These are phyloP conservation scores for Mercurialis annua DNA, from an alignment of 345 rosid genomes.

Conservation along the genomic window DNA sequence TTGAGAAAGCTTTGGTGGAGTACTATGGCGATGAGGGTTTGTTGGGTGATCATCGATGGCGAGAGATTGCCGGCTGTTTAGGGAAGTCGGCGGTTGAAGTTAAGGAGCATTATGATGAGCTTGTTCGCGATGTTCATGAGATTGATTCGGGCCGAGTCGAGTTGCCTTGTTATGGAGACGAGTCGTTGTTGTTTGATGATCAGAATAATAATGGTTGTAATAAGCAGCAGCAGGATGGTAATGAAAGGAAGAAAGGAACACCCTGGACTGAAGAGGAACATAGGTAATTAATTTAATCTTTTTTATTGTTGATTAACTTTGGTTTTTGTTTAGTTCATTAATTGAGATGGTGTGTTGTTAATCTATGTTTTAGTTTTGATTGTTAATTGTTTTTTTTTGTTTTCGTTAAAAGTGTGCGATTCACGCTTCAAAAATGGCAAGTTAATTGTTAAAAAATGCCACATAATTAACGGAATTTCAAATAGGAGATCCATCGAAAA, in stretches of 20 bases:
- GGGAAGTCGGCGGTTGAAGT: constrained; percentile 50
- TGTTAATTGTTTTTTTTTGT: background rate
- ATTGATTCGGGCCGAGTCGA: constrained; percentile 69
- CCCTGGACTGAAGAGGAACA: constrained; percentile 71
- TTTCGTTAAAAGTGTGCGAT: no score
- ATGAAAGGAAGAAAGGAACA: constrained; percentile 71
- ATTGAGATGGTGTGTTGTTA: no score
- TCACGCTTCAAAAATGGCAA: no score
- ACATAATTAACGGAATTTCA: no score
- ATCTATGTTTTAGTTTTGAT: no score
- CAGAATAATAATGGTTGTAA: constrained; percentile 43
- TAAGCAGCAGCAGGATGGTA: constrained; percentile 23
- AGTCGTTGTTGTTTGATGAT: constrained; percentile 27
- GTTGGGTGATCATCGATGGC: constrained; percentile 73
- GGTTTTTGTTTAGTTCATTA: background rate
- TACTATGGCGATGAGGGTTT: constrained; percentile 53
- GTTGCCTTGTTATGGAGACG: constrained; percentile 56
- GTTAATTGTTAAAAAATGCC: no score
- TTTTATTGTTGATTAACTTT: no score
- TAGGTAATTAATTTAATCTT: constrained; percentile 23
- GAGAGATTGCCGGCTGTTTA: constrained; percentile 43
- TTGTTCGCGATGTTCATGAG: constrained; percentile 55
- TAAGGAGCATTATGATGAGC: constrained; percentile 48
- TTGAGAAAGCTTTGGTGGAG: constrained; percentile 57
- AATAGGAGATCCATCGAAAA: no score